phyloP scores from a whole-genome alignment of 805 yeast genomes.

The Yarrowia osloensis region DNA sequence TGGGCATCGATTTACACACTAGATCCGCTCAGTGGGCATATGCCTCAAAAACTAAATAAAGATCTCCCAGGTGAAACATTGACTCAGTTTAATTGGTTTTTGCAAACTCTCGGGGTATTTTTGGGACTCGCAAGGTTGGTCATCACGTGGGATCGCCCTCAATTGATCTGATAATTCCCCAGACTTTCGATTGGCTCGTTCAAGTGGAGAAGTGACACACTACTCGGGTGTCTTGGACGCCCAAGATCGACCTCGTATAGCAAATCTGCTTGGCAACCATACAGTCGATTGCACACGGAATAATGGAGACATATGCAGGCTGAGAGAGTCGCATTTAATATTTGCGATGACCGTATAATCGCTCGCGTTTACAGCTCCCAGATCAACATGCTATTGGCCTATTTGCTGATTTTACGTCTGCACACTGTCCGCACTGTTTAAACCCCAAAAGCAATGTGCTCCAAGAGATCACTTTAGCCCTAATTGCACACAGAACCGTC shows the following conservation, averaged over 20 bases:
- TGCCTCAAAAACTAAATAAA: neutral
- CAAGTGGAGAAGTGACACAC: neutral
- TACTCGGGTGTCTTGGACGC: neutral
- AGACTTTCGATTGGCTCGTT: neutral
- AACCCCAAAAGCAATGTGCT: neutral
- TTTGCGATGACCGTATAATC: no score
- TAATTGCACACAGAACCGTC: neutral
- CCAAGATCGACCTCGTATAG: neutral
- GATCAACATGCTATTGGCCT: neutral
- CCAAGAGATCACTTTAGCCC: neutral
- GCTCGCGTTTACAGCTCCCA: no score
- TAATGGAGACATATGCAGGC: neutral
- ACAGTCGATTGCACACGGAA: neutral
- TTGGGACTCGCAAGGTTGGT: neutral
- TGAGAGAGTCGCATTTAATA: neutral
- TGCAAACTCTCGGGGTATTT: conserved; percentile 8
- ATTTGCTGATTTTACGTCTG: no score
- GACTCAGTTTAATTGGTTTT: conserved; percentile 15
- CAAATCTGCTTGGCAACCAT: neutral
- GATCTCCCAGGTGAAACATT: conserved; percentile 3
- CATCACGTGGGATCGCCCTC: neutral
- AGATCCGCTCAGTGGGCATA: neutral
- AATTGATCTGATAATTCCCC: neutral
- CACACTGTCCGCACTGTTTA: no score
- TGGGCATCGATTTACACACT: neutral